A percentile compares a stretch with the other conserved stretches of the same genome.
Conservation (phyloP, 192 early-diverging fungal species). For the Umbelopsis vinacea region DNA sequence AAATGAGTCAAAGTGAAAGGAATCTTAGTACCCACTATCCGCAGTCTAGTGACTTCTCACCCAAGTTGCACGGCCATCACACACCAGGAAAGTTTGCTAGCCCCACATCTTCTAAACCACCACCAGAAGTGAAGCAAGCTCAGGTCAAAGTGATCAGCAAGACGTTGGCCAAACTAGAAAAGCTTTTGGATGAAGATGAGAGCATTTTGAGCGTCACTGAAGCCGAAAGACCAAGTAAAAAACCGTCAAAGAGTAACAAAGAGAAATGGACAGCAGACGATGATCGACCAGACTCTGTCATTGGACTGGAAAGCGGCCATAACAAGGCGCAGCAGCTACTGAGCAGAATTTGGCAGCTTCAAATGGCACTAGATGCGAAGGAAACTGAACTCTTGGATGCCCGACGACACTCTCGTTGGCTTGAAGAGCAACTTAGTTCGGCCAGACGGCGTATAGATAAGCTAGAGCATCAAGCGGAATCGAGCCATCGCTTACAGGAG, state of each 20-base stretch:
- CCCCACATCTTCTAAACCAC: background rate
- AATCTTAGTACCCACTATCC: background rate
- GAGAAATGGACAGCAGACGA: background rate
- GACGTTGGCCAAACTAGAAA: slow-evolving; percentile 5
- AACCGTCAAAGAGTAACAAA: background rate
- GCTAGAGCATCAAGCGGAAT: background rate
- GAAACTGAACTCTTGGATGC: slow-evolving; percentile 1
- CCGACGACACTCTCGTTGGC: slow-evolving; percentile 2
- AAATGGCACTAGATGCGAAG: slow-evolving; percentile 1
- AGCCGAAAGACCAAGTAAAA: background rate
- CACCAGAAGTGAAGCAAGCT: background rate
- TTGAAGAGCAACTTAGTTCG: background rate
- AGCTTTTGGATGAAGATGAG: background rate
- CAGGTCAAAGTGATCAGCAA: background rate
- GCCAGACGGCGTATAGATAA: slow-evolving; percentile 8
- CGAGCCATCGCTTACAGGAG: slow-evolving; percentile 1
- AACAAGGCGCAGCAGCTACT: background rate
- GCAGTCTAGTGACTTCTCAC: background rate
- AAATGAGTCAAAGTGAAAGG: background rate
- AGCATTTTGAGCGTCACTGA: background rate
- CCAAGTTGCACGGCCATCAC: background rate
- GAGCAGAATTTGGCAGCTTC: background rate
- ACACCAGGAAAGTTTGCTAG: background rate
- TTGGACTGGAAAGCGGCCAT: background rate
- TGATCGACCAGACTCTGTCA: background rate